Conservation (phyloP, 2,329 filamentous ascomycete species). For the Cercospora brassicicola region DNA sequence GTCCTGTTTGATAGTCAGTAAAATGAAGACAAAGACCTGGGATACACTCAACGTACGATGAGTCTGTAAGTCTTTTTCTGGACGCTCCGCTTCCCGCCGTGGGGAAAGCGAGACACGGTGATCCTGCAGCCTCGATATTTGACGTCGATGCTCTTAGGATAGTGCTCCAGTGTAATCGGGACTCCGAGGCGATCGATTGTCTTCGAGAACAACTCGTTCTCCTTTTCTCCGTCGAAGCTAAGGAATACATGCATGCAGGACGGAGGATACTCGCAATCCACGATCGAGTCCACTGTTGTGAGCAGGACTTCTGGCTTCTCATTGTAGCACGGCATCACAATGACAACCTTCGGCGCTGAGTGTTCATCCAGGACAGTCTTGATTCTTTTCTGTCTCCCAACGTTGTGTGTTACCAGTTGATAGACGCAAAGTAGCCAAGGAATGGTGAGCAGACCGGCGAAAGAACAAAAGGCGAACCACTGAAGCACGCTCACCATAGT, state of each 20-base stretch:
- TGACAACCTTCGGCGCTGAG: slow-evolving; percentile 87
- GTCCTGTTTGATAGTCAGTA: slow-evolving; percentile 50
- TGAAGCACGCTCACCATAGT: slow-evolving; percentile 71
- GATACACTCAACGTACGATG: slow-evolving; percentile 49
- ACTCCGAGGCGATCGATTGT: slow-evolving; percentile 84
- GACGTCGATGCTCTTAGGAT: slow-evolving; percentile 88
- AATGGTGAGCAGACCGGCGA: slow-evolving; percentile 77
- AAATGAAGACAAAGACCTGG: neutral
- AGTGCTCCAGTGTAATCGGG: slow-evolving; percentile 70
- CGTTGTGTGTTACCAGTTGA: slow-evolving; percentile 80
- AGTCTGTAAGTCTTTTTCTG: slow-evolving; percentile 92
- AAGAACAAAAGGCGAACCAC: slow-evolving; percentile 95
- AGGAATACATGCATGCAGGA: slow-evolving; percentile 93
- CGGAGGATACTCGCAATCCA: slow-evolving; percentile 89
- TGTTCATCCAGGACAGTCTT: slow-evolving; percentile 80
- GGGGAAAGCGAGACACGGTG: slow-evolving; percentile 86
- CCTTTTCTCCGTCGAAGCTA: slow-evolving; percentile 87
- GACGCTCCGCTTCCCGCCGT: slow-evolving; percentile 90
- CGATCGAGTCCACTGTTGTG: slow-evolving; percentile 84
- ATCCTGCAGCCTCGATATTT: slow-evolving; percentile 78
- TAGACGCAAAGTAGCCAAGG: slow-evolving; percentile 95
- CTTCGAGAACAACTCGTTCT: slow-evolving; percentile 84
- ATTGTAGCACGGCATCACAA: slow-evolving; percentile 96
- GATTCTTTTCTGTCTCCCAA: slow-evolving; percentile 78
- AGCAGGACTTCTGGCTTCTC: slow-evolving; percentile 82